Evolutionary conservation across 495 filamentous ascomycete genomes (phyloP).

Genomic region (Cercophora scortea): DNA sequence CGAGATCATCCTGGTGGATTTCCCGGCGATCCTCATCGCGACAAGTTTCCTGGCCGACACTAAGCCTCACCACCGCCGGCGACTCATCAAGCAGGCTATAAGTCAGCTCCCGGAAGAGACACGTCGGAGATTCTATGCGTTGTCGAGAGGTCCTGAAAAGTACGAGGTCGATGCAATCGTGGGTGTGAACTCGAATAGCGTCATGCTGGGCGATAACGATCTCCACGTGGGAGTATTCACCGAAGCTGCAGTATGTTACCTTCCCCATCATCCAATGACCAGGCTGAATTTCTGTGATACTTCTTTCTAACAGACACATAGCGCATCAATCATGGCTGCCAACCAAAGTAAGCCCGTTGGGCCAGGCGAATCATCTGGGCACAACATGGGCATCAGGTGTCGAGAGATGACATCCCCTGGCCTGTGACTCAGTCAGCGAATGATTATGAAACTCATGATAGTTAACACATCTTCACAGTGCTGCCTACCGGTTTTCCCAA

Average conservation of each 20-base stretch:
- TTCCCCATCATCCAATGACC: background rate
- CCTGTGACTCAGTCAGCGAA: too few relatives aligned
- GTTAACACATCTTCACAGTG: constrained; percentile 8
- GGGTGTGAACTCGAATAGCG: constrained; percentile 29
- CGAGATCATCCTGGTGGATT: constrained; percentile 32
- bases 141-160: constrained; percentile 13
- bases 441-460: background rate
- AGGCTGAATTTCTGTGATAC: background rate
- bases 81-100: constrained; percentile 24
- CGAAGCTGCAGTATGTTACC: constrained; percentile 24
- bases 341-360: constrained; percentile 34
- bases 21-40: constrained; percentile 25
- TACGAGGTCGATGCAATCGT: constrained; percentile 33
- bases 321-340: constrained; percentile 37
- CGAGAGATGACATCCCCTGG: background rate
- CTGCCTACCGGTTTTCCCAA: constrained; percentile 29
- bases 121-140: constrained; percentile 10
- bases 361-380: background rate
- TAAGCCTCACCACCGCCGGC: constrained; percentile 21
- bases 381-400: background rate
- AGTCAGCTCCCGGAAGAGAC: constrained; percentile 28
- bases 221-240: constrained; percentile 29
- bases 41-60: constrained; percentile 22
- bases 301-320: background rate
- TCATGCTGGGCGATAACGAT: constrained; percentile 19